Evolutionary conservation across 140 eudicot genomes (phyloP), one percentile per base, ranked within the genome.

Genomic region (Stevia rebaudiana): DNA sequence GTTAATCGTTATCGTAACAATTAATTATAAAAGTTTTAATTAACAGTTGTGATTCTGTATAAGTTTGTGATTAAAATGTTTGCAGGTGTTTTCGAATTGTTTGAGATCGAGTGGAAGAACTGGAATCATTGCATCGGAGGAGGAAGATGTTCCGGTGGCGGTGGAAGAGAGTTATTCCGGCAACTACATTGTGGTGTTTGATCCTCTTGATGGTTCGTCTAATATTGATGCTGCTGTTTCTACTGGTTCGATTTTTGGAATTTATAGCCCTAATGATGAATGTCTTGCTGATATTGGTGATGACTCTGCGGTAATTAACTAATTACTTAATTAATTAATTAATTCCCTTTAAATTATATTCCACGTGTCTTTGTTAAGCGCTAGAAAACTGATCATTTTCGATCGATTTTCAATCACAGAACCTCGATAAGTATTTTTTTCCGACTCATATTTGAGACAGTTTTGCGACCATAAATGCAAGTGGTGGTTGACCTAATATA

Each of bases 161-260:
- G 96, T 92, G 43, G 98, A 92, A 46, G 98, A 92, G 75, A 92
- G 94, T 70, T 92, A 92, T 78, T 92, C 98, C 13, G 98, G 98
- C 37, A 92, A 92, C 85, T 92, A 88, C 90, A 88, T 92, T 75
- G 98, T 88, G 12, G 98, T 92, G 58, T 92, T 92, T 72, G 98
- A 92, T 43, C 98, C 98, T 25, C 95, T 92, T 54, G 98, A 92
- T 62, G 98, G 98, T 13, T 92, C 98, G 47, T 88, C 98, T 13
- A 92, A 92, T 89, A 88, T 92, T 62, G 98, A 92, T 79, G 96
- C 98, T 35, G 96, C 98, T 50, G 96, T 92, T 8, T 88, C 98
- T 54, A 92, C 98, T 17, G 98, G 98, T 16, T 88, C 98, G 11
- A 92, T 92, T 44, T 92, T 92, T 8, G 98, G 98, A 21, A 92